Conservation (phyloP, 192 early-diverging fungal species). For the Bifiguratus adelaidae region DNA sequence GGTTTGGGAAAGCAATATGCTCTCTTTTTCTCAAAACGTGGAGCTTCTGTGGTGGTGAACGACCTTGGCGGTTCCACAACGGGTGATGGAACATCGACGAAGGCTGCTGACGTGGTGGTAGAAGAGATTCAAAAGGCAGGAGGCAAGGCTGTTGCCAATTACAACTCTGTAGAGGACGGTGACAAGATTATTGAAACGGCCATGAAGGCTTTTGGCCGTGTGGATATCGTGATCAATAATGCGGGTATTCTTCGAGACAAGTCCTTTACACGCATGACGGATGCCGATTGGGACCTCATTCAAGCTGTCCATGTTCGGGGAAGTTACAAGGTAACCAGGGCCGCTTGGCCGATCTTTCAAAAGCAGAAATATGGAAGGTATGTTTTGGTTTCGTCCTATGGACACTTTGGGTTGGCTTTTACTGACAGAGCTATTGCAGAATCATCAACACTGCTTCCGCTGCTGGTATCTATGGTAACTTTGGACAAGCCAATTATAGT, state of each 20-base stretch:
- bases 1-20: slow-evolving; percentile 85
- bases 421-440: background rate
- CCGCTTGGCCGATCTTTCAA: slow-evolving; percentile 92
- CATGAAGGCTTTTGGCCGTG: slow-evolving; percentile 84
- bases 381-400: background rate
- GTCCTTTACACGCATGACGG: slow-evolving; percentile 93
- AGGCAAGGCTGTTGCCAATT: slow-evolving; percentile 92
- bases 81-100: slow-evolving; percentile 62
- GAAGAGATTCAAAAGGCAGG: slow-evolving; percentile 83
- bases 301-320: slow-evolving; percentile 88
- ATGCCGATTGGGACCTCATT: slow-evolving; percentile 95
- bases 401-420: background rate
- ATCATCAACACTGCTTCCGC: slow-evolving; percentile 92
- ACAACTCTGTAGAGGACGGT: slow-evolving; percentile 95
- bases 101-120: slow-evolving; percentile 91
- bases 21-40: slow-evolving; percentile 78
- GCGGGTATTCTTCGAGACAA: slow-evolving; percentile 97
- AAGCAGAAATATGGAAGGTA: slow-evolving; percentile 89
- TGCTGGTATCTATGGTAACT: slow-evolving; percentile 98
- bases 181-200: slow-evolving; percentile 98
- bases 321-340: slow-evolving; percentile 92
- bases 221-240: slow-evolving; percentile 97
- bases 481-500: slow-evolving; percentile 83
- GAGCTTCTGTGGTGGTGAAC: slow-evolving; percentile 93
- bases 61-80: slow-evolving; percentile 77